Evolutionary conservation across 768 basidiomycete genomes (phyloP).

Genomic region (Lactifluus rugatus): DNA sequence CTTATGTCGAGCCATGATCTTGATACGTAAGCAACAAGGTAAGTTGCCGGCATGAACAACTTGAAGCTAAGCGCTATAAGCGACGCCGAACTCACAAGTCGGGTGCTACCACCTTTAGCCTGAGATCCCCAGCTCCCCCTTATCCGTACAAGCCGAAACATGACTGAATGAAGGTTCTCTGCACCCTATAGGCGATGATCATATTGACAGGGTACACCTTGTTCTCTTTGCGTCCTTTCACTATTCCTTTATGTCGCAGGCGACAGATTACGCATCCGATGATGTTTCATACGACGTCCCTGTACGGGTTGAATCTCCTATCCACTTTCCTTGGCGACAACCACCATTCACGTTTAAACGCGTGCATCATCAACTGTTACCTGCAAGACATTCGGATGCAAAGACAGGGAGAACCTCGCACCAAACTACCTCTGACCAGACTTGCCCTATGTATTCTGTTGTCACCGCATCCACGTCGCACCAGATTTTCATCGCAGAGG

Average conservation of each 20-base stretch:
- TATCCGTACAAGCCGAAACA: background rate
- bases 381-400: background rate
- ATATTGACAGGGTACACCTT: background rate
- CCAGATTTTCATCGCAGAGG: background rate
- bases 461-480: background rate
- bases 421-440: background rate
- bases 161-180: background rate
- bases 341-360: conserved; percentile 11
- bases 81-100: background rate
- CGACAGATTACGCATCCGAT: background rate
- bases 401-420: background rate
- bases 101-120: background rate
- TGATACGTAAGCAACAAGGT: background rate
- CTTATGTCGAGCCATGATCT: background rate
- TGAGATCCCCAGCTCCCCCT: background rate
- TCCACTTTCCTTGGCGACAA: background rate
- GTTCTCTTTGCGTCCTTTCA: background rate
- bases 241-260: conserved; percentile 7
- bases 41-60: background rate
- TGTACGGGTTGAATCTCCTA: background rate
- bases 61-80: background rate
- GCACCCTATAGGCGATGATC: background rate
- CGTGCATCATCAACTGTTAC: background rate
- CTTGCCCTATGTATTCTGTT: background rate
- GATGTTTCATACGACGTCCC: background rate